Base-by-base conservation (phyloP, 768 basidiomycete species). In the Mycena vitilis region DNA sequence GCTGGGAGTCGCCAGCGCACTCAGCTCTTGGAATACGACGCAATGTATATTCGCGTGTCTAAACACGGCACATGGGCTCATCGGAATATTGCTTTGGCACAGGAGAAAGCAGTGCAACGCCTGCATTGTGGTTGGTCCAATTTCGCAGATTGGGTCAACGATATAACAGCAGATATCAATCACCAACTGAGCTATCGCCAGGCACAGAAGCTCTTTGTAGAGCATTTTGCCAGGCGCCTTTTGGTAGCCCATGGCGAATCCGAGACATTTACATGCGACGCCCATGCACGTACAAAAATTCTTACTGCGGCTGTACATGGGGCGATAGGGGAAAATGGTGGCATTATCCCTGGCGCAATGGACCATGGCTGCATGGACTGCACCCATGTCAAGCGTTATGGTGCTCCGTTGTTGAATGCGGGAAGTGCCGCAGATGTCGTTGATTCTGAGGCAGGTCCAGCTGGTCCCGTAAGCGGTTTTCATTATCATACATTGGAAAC, bases 81-180 rank as follows among this genome's bases (percentile, higher is more conserved):
- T 5, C 2, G 30, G 30, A 30, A 30, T 2, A 64, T 79, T 37
- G 78, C 76, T 6, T 0, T 73, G n/a, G 72, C 69, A 0, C 78
- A 78, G 57, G 77, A 78, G 63, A 64, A 66, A 12, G 74, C 76
- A 16, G 23, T 77, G 20, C 59, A 71, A 18, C 58, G 73, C 0
- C 75, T 76, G 53, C 74, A 75, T 40, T 61, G 70, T 18, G 76
- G 77, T 13, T 78, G 77, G 75, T 74, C 77, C 2, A 77, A 76
- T 63, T 78, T 76, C 55, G 71, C 78, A 2, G 63, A 72, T 2
- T 78, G 72, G 66, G 15, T 78, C 11, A 79, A 78, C 58, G 75
- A 74, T 11, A 63, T 42, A n/a, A 54, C 18, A 0, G 25, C 36
- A 3, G 40, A 37, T 9, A 23, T 44, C 1, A 40, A 40, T 16